phyloP scores from a whole-genome alignment of 805 yeast genomes.

The Candida anglica region DNA sequence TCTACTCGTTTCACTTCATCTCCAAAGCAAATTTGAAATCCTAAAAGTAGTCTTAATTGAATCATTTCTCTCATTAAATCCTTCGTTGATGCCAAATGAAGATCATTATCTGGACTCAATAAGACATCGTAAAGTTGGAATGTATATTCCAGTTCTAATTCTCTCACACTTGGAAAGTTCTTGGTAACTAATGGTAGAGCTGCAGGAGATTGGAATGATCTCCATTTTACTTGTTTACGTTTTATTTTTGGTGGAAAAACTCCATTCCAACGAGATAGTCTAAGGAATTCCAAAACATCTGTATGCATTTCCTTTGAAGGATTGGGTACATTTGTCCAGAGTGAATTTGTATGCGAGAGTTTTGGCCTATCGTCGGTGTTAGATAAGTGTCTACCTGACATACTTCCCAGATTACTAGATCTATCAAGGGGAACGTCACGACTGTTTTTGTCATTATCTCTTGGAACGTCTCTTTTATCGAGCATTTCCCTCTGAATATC shows the following conservation, averaged over 20 bases:
- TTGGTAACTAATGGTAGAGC: conserved; percentile 81
- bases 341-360: conserved; percentile 6
- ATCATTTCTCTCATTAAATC: conserved; percentile 84
- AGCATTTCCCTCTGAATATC: no score
- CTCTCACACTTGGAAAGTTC: conserved; percentile 66
- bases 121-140: conserved; percentile 81
- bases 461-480: neutral
- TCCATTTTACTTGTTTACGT: conserved; percentile 80
- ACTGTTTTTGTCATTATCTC: neutral
- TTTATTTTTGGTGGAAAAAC: conserved; percentile 75
- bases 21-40: conserved; percentile 88
- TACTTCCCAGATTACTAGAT: neutral
- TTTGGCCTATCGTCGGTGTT: neutral
- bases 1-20: conserved; percentile 64
- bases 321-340: conserved; percentile 45
- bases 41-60: conserved; percentile 72
- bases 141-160: conserved; percentile 68
- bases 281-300: conserved; percentile 50
- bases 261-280: conserved; percentile 87
- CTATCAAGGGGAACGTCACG: neutral
- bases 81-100: conserved; percentile 45
- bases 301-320: conserved; percentile 68
- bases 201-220: conserved; percentile 90
- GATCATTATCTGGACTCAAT: conserved; percentile 54
- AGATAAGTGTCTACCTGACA: neutral